Percentiles rank a stretch among this genome's conserved stretches.
Evolutionary conservation across 441 rosid species (phyloP).

Genomic region (Hypseocharis bilobata): DNA sequence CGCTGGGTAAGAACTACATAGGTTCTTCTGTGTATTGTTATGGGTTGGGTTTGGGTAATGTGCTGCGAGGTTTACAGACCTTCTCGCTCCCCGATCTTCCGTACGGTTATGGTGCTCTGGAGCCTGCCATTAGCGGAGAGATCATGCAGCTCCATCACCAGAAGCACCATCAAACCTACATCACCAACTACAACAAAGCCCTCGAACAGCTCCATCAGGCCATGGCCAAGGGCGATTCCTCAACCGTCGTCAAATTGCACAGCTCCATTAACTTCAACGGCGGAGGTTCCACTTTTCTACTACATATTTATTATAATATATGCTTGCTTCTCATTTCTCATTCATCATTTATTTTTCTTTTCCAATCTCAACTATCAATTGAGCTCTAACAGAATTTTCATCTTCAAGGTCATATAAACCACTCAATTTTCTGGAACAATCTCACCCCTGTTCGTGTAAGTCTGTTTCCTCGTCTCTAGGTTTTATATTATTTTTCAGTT

Average conservation of each 20-base stretch:
- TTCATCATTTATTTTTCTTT: no score
- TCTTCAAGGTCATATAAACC: conserved; percentile 93
- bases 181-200: conserved; percentile 79
- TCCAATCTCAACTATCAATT: no score
- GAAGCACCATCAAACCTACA: conserved; percentile 82
- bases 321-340: not conserved
- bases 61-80: conserved; percentile 49
- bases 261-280: conserved; percentile 93
- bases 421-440: conserved; percentile 87
- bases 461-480: not conserved
- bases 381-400: no score
- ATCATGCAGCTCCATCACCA: conserved; percentile 93
- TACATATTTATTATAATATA: no score
- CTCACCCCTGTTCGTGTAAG: conserved; percentile 66
- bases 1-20: no score
- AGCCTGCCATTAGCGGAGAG: conserved; percentile 77
- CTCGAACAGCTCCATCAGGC: conserved; percentile 72
- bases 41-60: conserved; percentile 7
- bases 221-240: conserved; percentile 50
- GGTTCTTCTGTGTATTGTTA: no score
- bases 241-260: conserved; percentile 59
- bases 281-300: no score
- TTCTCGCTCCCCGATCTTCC: conserved; percentile 81
- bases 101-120: conserved; percentile 74
- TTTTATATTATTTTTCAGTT: not conserved